Evolutionary conservation across 768 basidiomycete species (phyloP).

Genomic region (Hydnum rufescens): DNA sequence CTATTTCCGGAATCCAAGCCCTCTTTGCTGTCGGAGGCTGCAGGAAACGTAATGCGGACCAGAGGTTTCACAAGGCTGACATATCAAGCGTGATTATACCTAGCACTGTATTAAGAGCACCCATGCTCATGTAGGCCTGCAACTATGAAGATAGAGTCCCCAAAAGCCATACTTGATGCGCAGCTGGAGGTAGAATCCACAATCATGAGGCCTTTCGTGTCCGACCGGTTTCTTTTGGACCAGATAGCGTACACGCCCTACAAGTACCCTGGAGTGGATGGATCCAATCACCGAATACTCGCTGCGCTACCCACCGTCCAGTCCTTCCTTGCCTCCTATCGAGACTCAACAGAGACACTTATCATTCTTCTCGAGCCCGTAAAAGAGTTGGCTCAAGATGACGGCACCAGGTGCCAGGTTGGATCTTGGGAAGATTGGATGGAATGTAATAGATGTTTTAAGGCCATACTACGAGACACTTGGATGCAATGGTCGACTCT

Average conservation of each 20-base stretch:
- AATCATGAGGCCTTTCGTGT: conserved; percentile 17
- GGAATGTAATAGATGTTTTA: neutral
- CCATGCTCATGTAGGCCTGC: too few relatives aligned
- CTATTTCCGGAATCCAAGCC: neutral
- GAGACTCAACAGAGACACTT: conserved; percentile 24
- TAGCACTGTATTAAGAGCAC: too few relatives aligned
- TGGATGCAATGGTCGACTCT: too few relatives aligned
- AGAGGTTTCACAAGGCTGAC: conserved; percentile 33
- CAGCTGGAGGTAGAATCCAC: conserved; percentile 29
- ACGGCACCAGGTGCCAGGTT: conserved; percentile 37
- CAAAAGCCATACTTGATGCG: conserved; percentile 37
- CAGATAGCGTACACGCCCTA: conserved; percentile 35
- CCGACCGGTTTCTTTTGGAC: conserved; percentile 47
- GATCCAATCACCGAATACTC: conserved; percentile 22
- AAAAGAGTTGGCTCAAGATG: conserved; percentile 40
- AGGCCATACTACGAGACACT: neutral
- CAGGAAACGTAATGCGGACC: conserved; percentile 33
- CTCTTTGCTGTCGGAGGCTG: conserved; percentile 37
- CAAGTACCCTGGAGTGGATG: too few relatives aligned
- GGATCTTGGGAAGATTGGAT: neutral
- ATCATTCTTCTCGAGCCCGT: conserved; percentile 38
- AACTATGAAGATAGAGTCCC: conserved; percentile 42
- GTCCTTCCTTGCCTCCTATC: conserved; percentile 25
- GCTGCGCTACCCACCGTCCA: conserved; percentile 20
- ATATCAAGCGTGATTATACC: too few relatives aligned